phyloP scores from a whole-genome alignment of 768 basidiomycete species.

The Pulveroboletus sp. region DNA sequence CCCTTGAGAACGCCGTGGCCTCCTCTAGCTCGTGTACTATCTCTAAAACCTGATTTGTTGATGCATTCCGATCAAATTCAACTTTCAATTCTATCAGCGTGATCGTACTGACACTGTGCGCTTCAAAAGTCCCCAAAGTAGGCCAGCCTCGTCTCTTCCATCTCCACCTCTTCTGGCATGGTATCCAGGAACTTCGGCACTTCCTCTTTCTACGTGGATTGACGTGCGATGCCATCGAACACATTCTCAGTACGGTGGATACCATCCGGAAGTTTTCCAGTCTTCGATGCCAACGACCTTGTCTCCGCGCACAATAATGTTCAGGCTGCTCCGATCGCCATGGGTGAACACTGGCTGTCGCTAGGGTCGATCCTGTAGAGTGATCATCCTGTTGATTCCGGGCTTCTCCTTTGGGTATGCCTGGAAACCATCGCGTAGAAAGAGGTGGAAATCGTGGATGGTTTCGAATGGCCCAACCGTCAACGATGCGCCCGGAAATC shows the following conservation, averaged over 20 bases:
- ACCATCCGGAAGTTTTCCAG: constrained; percentile 1
- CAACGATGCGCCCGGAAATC: not conserved
- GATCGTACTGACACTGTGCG: too few relatives aligned
- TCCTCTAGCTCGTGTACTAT: too few relatives aligned
- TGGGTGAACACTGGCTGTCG: not conserved
- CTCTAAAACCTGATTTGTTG: too few relatives aligned
- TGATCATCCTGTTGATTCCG: not conserved
- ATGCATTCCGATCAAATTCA: too few relatives aligned
- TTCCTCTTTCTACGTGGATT: not conserved
- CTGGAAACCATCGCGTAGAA: not conserved
- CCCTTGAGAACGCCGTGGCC: too few relatives aligned
- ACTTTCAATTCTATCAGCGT: too few relatives aligned
- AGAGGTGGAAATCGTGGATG: not conserved
- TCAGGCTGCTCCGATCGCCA: not conserved
- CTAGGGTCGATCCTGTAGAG: not conserved
- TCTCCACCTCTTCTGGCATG: not conserved
- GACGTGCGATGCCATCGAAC: not conserved
- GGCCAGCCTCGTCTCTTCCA: not conserved
- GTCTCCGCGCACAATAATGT: not conserved
- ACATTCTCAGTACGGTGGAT: not conserved
- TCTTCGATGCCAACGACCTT: not conserved
- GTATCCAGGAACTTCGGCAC: not conserved
- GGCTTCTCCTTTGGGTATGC: too few relatives aligned
- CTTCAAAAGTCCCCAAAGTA: not conserved
- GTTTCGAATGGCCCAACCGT: not conserved